phyloP scores from a whole-genome alignment of 2,329 filamentous ascomycete species.

The Apiospora arundinis region DNA sequence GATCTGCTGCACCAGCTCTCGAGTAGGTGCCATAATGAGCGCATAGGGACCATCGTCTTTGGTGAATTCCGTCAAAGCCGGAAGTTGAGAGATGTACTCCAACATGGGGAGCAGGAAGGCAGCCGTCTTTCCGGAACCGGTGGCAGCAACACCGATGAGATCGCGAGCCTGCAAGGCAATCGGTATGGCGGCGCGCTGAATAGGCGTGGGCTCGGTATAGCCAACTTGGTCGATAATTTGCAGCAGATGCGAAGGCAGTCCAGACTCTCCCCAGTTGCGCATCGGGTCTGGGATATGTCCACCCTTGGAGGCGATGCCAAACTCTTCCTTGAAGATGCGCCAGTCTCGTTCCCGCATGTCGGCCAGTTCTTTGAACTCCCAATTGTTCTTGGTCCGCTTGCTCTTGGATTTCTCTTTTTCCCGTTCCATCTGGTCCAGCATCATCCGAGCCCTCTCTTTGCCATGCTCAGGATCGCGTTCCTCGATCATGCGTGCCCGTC shows the following conservation, averaged over 20 bases:
- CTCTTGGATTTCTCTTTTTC: conserved; percentile 75
- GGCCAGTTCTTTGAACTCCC: conserved; percentile 89
- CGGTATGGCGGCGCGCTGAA: conserved; percentile 93
- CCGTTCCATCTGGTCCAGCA: conserved; percentile 84
- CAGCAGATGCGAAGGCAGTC: conserved; percentile 76
- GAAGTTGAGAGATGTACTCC: conserved; percentile 92
- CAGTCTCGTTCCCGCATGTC: conserved; percentile 98
- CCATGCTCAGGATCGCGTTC: conserved; percentile 80
- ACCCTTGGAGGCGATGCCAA: conserved; percentile 94
- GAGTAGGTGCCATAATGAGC: conserved; percentile 95
- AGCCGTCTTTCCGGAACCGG: conserved; percentile 97
- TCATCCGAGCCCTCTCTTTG: conserved; percentile 74
- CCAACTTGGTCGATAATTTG: conserved; percentile 85
- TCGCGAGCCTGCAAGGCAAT: conserved; percentile 92
- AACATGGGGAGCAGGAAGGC: conserved; percentile 91
- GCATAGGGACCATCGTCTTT: conserved; percentile 96
- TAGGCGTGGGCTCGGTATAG: conserved; percentile 88
- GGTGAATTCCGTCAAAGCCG: conserved; percentile 81
- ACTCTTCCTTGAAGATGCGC: conserved; percentile 99
- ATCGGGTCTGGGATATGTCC: conserved; percentile 93
- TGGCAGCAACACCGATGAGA: conserved; percentile 97
- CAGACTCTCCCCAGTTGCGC: conserved; percentile 90
- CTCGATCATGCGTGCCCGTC: conserved; percentile 72
- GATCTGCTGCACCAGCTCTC: conserved; percentile 97
- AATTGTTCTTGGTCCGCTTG: conserved; percentile 86